These are phyloP conservation scores for Umbellularia californica DNA, from an alignment of 164 flowering plant species.

Conservation along the genomic window DNA sequence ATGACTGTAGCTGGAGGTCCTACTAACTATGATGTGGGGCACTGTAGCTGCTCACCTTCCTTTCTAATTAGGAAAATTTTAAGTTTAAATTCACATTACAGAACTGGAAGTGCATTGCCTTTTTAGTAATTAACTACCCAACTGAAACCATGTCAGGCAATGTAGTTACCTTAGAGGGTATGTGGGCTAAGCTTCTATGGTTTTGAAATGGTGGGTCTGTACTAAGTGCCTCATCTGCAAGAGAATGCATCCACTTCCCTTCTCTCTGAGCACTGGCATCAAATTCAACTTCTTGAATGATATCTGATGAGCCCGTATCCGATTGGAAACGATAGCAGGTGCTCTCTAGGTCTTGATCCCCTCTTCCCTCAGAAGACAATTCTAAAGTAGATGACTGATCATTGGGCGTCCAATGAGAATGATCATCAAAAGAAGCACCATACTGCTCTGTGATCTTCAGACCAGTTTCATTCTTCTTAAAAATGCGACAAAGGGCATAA, in stretches of 20 bases:
- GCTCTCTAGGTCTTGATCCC: constrained; percentile 35
- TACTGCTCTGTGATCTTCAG: constrained; percentile 41
- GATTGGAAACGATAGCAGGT: constrained; percentile 30
- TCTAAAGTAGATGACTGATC: constrained; percentile 48
- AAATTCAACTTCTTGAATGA: constrained; percentile 17
- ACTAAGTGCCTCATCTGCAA: constrained; percentile 50
- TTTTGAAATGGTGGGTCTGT: constrained; percentile 30
- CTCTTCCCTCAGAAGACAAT: constrained; percentile 44
- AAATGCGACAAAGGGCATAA: constrained; percentile 84
- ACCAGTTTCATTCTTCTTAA: constrained; percentile 47
- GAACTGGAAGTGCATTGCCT: neutral
- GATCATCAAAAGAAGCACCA: constrained; percentile 11
- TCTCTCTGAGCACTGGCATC: constrained; percentile 24
- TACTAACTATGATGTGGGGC: neutral
- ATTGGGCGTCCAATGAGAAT: constrained; percentile 17
- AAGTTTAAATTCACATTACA: too few relatives aligned
- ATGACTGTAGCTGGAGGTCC: neutral
- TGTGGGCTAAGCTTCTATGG: constrained; percentile 26
- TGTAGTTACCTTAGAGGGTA: constrained; percentile 52
- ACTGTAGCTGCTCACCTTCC: neutral
- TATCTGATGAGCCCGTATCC: constrained; percentile 28
- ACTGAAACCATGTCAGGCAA: neutral
- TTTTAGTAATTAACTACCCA: neutral
- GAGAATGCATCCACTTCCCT: constrained; percentile 58
- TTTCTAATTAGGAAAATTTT: neutral